Evolutionary conservation across 179 eudicot genomes (phyloP), one percentile per base, ranked within the genome.

Genomic region (Vitellaria paradoxa): DNA sequence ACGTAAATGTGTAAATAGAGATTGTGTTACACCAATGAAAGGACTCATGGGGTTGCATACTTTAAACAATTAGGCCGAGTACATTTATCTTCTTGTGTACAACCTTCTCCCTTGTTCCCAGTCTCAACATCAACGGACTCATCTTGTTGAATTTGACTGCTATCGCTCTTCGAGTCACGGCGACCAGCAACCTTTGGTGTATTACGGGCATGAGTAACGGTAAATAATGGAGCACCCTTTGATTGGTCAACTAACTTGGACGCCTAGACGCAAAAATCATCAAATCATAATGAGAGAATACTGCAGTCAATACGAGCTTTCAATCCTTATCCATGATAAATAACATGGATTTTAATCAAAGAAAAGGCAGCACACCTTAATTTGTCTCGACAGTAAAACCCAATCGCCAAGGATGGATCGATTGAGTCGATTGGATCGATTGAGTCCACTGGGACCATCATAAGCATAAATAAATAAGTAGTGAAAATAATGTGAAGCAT

Each of bases 371-470:
- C 78, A 56, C 83, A 93, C 98, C 92, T 92, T 97, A 13, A 93
- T 80, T 88, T 88, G 86, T 90, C 91, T 78, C 80, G 82, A 90
- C 97, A 92, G 65, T 93, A 93, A 82, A 92, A 93, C 80, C 98
- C 98, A 68, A 92, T 89, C 5, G 96, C 92, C 84, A 94, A 81
- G 71, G 99, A 96, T 17, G 97, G 87, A 87, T 96, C 98, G 70
- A 98, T 93, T 18, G 97, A 86, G 86, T 96, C 98, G 40, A 93
- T 83, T n/a, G 93, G 87, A 59, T 93, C 97, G 42, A 94, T 84
- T 20, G 93, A 88, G 64, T 93, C 97, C 88, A 82, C 99, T 96
- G 88, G 73, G 59, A 68, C 52, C 76, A 77, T 76, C 26, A 21
- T n/a, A 21, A 3, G 18, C 46, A 24, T 20, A 60, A 12, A 40